A percentile compares a stretch with the other conserved stretches of the same genome.
Evolutionary conservation across 345 rosid genomes (phyloP).

Genomic region (Ailanthus altissimus): DNA sequence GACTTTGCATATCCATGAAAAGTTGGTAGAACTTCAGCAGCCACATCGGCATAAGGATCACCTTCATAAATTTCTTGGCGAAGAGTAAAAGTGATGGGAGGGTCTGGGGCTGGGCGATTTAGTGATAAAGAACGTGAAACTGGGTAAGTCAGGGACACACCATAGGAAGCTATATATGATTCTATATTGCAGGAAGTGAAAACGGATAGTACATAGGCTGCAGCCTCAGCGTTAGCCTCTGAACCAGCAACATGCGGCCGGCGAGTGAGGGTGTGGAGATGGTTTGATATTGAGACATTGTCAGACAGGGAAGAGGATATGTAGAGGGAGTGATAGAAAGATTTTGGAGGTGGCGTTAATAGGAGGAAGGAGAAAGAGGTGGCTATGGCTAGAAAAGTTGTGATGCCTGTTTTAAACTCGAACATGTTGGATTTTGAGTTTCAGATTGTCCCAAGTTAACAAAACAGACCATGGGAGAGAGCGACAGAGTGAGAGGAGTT

Average conservation of each 20-base stretch:
- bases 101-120: constrained; percentile 27
- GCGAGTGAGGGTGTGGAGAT: constrained; percentile 74
- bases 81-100: constrained; percentile 42
- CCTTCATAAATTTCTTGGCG: constrained; percentile 55
- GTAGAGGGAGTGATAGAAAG: constrained; percentile 55
- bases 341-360: constrained; percentile 45
- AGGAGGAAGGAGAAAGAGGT: constrained; percentile 39
- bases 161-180: constrained; percentile 52
- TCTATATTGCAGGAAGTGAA: constrained; percentile 45
- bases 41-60: constrained; percentile 64
- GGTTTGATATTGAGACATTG: constrained; percentile 57
- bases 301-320: constrained; percentile 58
- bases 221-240: constrained; percentile 71
- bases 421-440: constrained; percentile 6
- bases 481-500: neutral
- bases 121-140: constrained; percentile 56
- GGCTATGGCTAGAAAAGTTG: constrained; percentile 39
- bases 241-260: constrained; percentile 84
- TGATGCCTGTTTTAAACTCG: constrained; percentile 41
- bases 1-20: constrained; percentile 84
- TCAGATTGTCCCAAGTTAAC: neutral
- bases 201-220: constrained; percentile 54
- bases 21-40: constrained; percentile 64
- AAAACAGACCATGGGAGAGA: neutral
- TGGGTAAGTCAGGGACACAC: constrained; percentile 70